These are phyloP conservation scores for Botrytis squamosa DNA, from an alignment of 2,329 filamentous ascomycete genomes.

Conservation along the genomic window DNA sequence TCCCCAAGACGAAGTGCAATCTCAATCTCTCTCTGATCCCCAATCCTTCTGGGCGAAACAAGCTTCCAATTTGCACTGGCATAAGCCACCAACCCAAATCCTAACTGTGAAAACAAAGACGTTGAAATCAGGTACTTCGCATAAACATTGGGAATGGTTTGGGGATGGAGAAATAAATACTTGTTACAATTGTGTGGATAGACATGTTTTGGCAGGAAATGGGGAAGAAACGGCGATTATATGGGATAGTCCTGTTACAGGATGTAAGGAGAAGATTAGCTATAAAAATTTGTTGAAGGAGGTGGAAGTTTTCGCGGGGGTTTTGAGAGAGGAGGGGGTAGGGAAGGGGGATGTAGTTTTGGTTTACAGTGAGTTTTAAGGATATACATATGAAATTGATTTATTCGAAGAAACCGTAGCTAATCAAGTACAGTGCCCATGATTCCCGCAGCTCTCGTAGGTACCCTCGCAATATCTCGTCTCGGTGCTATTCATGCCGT, in stretches of 20 bases:
- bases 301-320: conserved; percentile 78
- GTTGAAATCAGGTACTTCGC: conserved; percentile 58
- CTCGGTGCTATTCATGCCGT: conserved; percentile 87
- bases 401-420: conserved; percentile 17
- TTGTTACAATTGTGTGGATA: conserved; percentile 86
- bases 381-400: background rate
- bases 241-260: conserved; percentile 85
- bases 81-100: conserved; percentile 66
- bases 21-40: conserved; percentile 63
- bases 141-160: conserved; percentile 88
- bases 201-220: conserved; percentile 79
- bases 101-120: conserved; percentile 62
- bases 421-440: conserved; percentile 71
- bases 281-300: conserved; percentile 75
- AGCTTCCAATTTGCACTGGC: conserved; percentile 76
- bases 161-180: conserved; percentile 85
- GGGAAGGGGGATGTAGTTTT: conserved; percentile 82
- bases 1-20: conserved; percentile 39
- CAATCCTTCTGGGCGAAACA: conserved; percentile 74
- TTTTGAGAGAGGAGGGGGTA: conserved; percentile 78
- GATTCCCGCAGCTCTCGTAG: conserved; percentile 86
- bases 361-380: conserved; percentile 70
- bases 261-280: conserved; percentile 67
- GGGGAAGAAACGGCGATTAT: conserved; percentile 74
- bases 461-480: conserved; percentile 76